Conservation (phyloP, 495 filamentous ascomycete species). For the Penicillium lividum region DNA sequence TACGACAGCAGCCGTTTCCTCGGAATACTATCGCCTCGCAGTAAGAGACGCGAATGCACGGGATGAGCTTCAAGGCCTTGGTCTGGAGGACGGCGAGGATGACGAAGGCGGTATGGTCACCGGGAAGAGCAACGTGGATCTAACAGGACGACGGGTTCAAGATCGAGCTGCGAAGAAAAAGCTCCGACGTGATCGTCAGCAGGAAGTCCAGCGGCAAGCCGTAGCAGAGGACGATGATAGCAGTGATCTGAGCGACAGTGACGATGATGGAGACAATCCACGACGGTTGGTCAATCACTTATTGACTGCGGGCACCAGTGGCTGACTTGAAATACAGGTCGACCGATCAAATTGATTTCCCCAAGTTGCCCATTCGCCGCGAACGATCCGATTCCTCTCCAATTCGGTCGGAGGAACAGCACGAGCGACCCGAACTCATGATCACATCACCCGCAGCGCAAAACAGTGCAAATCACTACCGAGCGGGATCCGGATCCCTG, state of each 20-base stretch:
- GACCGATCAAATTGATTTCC: conserved; percentile 86
- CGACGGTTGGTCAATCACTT: conserved; percentile 34
- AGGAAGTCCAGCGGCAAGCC: conserved; percentile 60
- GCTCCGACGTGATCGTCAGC: conserved; percentile 39
- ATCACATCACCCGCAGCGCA: conserved; percentile 56
- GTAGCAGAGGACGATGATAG: conserved; percentile 95
- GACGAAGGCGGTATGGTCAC: conserved; percentile 83
- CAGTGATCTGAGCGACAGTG: conserved; percentile 94
- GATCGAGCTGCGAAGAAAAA: conserved; percentile 51
- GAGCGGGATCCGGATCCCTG: conserved; percentile 79
- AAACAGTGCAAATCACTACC: conserved; percentile 47
- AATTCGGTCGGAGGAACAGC: conserved; percentile 57
- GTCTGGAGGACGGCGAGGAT: conserved; percentile 68
- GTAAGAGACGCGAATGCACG: conserved; percentile 34
- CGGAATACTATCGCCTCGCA: conserved; percentile 74
- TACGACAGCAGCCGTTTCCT: conserved; percentile 66
- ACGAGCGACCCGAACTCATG: conserved; percentile 55
- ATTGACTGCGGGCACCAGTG: not conserved
- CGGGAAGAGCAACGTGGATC: conserved; percentile 71
- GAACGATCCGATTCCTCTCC: conserved; percentile 83
- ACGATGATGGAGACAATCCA: conserved; percentile 72
- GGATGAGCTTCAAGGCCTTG: conserved; percentile 35
- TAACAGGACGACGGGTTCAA: conserved; percentile 63
- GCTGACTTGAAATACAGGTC: conserved; percentile 41
- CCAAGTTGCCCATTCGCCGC: conserved; percentile 87